A percentile compares a stretch with the other conserved stretches of the same genome.
Evolutionary conservation across 2,329 filamentous ascomycete species (phyloP).

Genomic region (Fragosphaeria purpurea): DNA sequence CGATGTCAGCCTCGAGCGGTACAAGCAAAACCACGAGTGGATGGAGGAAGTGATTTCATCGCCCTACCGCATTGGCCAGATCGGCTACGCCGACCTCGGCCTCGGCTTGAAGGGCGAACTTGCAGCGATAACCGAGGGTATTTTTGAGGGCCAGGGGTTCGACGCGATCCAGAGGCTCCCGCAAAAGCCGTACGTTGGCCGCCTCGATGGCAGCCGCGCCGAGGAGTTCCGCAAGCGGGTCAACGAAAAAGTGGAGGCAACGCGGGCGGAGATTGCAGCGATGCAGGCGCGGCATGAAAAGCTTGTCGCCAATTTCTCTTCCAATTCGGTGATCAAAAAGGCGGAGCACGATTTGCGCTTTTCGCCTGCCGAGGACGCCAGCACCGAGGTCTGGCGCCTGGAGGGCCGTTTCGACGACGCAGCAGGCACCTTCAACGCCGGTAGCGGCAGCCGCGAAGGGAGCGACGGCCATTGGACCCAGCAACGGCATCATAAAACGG

Average conservation of each 20-base stretch:
- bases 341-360: constrained; percentile 69
- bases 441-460: background rate
- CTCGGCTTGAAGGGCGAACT: constrained; percentile 78
- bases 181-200: constrained; percentile 53
- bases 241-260: constrained; percentile 58
- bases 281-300: constrained; percentile 73
- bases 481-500: constrained; percentile 38
- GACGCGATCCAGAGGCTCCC: constrained; percentile 34
- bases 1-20: constrained; percentile 78
- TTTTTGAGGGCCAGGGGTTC: constrained; percentile 59
- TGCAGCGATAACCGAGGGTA: constrained; percentile 69
- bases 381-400: constrained; percentile 52
- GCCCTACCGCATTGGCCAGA: constrained; percentile 75
- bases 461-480: constrained; percentile 13
- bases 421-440: background rate
- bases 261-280: constrained; percentile 71
- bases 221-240: constrained; percentile 78
- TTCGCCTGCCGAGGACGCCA: constrained; percentile 46
- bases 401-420: constrained; percentile 43
- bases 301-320: constrained; percentile 64
- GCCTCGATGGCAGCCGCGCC: constrained; percentile 64
- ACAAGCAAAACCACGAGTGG: constrained; percentile 95
- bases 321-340: constrained; percentile 56
- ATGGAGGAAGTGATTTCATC: constrained; percentile 96
- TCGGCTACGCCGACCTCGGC: constrained; percentile 77